Base-by-base conservation (phyloP, 768 basidiomycete species). In the Galerina marginata region DNA sequence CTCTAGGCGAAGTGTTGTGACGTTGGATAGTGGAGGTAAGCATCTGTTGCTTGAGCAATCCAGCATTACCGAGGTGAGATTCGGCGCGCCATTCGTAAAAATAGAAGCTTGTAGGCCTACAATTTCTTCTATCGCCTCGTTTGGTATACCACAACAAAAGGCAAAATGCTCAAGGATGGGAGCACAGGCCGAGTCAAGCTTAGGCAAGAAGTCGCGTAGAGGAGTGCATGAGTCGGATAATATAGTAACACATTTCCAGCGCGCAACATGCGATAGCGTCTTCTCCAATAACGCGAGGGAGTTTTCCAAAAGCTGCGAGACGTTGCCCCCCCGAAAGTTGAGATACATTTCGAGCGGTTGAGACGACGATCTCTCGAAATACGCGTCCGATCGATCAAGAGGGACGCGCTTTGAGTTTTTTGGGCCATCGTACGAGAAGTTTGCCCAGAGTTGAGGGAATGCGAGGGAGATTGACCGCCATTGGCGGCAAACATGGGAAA, bases 401-500 rank as follows among this genome's bases (percentile, higher is more conserved):
- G 62, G 59, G 20, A 52, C 29, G 15, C 33, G 20, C 9, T 29
- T 26, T 3, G 54, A 20, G 20, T 20, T 15, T 11, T 2, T 16
- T 7, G 36, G 10, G 12, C 49, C 49, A 6, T 64, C 58, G 51
- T 65, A 64, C 45, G 51, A 54, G 39, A 69, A 68, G 2, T 38
- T 54, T 0, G 59, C 56, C 71, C 71, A 72, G 11, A 72, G 54
- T 5, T 26, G 46, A 26, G 64, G 64, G n/a, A 56, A 59, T 3
- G 44, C 45, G 20, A 72, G 58, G 1, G 66, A 56, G 2, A 70
- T 50, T 11, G 56, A 38, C 5, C 71, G 61, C 69, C 67, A 72
- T 9, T 48, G 60, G 0, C 56, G 44, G 36, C 71, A 72, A 10
- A 72, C 67, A 53, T 69, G 69, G 3, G 69, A 67, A 11, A 72